Conservation (phyloP, 805 yeast genomes). For the Candida cerambycidarum region DNA sequence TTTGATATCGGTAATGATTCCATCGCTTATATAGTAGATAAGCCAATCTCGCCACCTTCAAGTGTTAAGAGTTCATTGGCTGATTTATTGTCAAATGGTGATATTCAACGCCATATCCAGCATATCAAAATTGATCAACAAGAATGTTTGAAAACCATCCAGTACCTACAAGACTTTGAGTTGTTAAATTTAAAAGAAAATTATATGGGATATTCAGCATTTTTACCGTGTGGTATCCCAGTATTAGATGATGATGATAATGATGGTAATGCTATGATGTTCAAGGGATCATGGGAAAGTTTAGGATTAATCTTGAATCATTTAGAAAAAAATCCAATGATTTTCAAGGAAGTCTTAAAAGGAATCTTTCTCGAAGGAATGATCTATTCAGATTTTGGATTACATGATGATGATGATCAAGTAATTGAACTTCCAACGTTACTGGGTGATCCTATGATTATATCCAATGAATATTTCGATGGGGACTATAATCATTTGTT, state of each 20-base stretch:
- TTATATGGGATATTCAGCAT: conserved; percentile 64
- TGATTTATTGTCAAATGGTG: conserved; percentile 34
- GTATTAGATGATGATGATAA: conserved; percentile 11
- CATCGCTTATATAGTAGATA: conserved; percentile 62
- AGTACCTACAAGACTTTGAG: conserved; percentile 52
- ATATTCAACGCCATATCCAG: conserved; percentile 25
- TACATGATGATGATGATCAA: conserved; percentile 18
- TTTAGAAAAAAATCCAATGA: conserved; percentile 50
- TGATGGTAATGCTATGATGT: background rate
- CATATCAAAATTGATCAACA: conserved; percentile 34
- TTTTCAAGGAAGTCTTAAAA: conserved; percentile 53
- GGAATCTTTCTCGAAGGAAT: conserved; percentile 62
- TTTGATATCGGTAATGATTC: conserved; percentile 56
- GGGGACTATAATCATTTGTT: conserved; percentile 24
- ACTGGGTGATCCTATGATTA: conserved; percentile 27
- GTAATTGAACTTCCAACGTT: conserved; percentile 19
- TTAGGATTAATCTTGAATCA: conserved; percentile 61
- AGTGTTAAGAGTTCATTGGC: conserved; percentile 66
- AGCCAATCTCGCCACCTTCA: conserved; percentile 61
- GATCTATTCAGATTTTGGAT: conserved; percentile 62
- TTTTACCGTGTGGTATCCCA: conserved; percentile 65
- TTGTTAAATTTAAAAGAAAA: conserved; percentile 55
- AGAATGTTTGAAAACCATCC: conserved; percentile 62
- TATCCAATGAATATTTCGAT: conserved; percentile 21
- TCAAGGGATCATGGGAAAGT: conserved; percentile 50